These are phyloP conservation scores for Cladophialophora carrionii DNA, from an alignment of 2,329 filamentous ascomycete species.

Conservation along the genomic window DNA sequence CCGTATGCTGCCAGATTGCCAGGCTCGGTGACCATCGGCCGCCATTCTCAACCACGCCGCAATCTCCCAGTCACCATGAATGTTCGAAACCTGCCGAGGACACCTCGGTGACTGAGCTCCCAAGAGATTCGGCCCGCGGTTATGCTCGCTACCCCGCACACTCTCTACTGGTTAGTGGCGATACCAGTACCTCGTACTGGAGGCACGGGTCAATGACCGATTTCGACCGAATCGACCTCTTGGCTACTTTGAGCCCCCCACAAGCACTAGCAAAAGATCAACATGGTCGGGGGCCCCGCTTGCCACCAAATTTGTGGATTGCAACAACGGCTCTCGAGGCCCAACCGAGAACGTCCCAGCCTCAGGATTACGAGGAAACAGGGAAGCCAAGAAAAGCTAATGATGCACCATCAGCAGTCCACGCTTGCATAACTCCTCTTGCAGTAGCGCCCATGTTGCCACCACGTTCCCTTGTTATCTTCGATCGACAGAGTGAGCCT, in stretches of 20 bases:
- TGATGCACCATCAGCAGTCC: slow-evolving; percentile 19
- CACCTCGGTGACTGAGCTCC: neutral
- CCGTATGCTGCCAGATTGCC: slow-evolving; percentile 8
- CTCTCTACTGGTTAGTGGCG: neutral
- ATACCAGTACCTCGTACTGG: neutral
- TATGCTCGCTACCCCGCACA: neutral
- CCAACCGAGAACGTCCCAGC: neutral
- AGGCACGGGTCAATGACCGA: neutral
- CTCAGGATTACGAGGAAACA: slow-evolving; percentile 8
- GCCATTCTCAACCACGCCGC: neutral
- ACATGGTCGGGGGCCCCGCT: slow-evolving; percentile 3
- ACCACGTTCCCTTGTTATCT: slow-evolving; percentile 15
- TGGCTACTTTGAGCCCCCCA: slow-evolving; percentile 1
- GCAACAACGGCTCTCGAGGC: neutral
- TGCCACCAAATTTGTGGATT: slow-evolving; percentile 5
- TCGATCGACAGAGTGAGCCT: slow-evolving; percentile 2
- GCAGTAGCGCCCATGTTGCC: slow-evolving; percentile 10
- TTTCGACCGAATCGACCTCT: slow-evolving; percentile 9
- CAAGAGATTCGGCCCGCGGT: neutral
- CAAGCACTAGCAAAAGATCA: slow-evolving; percentile 20
- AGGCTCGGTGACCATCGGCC: neutral
- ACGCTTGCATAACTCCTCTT: neutral
- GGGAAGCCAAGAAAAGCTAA: slow-evolving; percentile 16
- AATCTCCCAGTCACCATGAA: neutral
- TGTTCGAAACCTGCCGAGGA: neutral